These are phyloP conservation scores for Pleurotus tuber-regium DNA, from an alignment of 768 basidiomycete species.

Conservation along the genomic window DNA sequence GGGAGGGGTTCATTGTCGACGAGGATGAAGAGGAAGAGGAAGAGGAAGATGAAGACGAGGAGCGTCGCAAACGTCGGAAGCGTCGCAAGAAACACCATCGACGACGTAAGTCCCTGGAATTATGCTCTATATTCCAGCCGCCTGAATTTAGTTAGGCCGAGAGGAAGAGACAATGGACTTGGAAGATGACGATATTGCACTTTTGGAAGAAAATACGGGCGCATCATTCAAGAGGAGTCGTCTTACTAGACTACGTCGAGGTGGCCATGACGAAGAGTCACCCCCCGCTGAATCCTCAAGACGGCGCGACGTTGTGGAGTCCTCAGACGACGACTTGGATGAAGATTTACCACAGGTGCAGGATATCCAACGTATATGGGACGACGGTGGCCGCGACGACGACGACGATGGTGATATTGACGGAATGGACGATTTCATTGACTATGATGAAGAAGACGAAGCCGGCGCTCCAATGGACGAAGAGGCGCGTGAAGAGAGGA, in stretches of 20 bases:
- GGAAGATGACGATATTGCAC: constrained; percentile 92
- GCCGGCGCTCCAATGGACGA: constrained; percentile 69
- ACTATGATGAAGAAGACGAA: constrained; percentile 80
- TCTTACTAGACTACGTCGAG: constrained; percentile 69
- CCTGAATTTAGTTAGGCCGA: constrained; percentile 18
- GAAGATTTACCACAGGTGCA: constrained; percentile 52
- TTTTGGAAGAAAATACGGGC: constrained; percentile 89
- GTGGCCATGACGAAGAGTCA: constrained; percentile 69
- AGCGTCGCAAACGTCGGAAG: constrained; percentile 58
- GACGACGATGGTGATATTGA: constrained; percentile 74
- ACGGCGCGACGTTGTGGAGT: constrained; percentile 59
- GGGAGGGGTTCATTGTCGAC: constrained; percentile 91
- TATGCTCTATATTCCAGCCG: constrained; percentile 13
- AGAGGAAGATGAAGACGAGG: constrained; percentile 59
- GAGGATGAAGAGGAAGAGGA: constrained; percentile 88
- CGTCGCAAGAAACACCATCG: constrained; percentile 61
- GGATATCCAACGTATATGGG: constrained; percentile 77
- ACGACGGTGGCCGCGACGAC: constrained; percentile 69
- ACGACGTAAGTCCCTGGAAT: constrained; percentile 47
- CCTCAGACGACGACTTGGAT: constrained; percentile 77
- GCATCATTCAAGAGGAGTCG: constrained; percentile 66
- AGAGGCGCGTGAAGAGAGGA: constrained; percentile 71
- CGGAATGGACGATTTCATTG: constrained; percentile 76
- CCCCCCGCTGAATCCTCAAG: constrained; percentile 61
- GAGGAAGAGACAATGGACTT: constrained; percentile 64